phyloP scores from a whole-genome alignment of 345 rosid genomes.

The Clausena lansium region DNA sequence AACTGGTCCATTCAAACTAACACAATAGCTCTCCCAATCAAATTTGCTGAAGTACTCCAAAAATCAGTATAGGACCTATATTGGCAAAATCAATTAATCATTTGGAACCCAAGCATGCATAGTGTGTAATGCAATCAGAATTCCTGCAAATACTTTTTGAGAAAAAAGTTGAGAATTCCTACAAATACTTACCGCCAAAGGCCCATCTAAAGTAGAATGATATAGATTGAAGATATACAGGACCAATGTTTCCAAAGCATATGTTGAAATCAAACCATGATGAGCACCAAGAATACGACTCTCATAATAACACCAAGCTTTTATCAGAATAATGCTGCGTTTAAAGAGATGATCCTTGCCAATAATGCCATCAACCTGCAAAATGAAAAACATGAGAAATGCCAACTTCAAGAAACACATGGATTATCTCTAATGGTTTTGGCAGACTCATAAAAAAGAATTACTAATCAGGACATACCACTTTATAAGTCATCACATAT shows the following conservation, averaged over 20 bases:
- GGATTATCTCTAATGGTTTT: not conserved
- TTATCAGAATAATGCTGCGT: slow-evolving; percentile 35
- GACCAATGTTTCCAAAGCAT: slow-evolving; percentile 45
- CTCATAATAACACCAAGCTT: slow-evolving; percentile 49
- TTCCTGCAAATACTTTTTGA: not conserved
- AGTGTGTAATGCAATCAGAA: not conserved
- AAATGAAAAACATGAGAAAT: slow-evolving; percentile 12
- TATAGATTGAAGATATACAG: slow-evolving; percentile 40
- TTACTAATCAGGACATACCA: not conserved
- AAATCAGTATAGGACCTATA: slow-evolving; percentile 30
- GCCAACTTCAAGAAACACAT: not conserved
- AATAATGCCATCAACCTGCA: slow-evolving; percentile 34
- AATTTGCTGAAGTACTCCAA: slow-evolving; percentile 39
- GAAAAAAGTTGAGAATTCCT: not conserved
- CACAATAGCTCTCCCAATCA: slow-evolving; percentile 40
- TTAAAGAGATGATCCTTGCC: slow-evolving; percentile 39
- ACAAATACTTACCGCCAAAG: slow-evolving; percentile 29
- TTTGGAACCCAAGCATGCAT: not conserved
- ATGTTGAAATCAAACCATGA: slow-evolving; percentile 43
- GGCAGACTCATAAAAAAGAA: not conserved
- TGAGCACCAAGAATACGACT: slow-evolving; percentile 47
- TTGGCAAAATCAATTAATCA: not conserved
- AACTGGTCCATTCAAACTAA: slow-evolving; percentile 36
- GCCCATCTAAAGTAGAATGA: slow-evolving; percentile 36
- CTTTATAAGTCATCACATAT: not conserved